Conservation (phyloP, 2,329 filamentous ascomycete species). For the Fusarium fracticaudum region DNA sequence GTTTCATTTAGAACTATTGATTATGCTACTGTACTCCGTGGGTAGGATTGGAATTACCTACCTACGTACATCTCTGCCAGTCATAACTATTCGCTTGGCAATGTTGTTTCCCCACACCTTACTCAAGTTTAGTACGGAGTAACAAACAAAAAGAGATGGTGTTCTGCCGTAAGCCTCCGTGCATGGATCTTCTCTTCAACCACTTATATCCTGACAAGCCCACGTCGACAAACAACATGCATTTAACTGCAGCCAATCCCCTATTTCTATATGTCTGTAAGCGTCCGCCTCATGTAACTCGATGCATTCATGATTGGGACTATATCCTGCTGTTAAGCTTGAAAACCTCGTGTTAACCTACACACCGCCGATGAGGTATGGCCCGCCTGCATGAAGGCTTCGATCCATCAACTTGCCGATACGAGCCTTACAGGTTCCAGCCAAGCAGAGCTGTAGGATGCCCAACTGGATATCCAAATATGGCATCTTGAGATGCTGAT, state of each 20-base stretch:
- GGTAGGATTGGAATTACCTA: neutral
- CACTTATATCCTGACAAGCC: conserved; percentile 24
- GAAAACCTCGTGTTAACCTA: conserved; percentile 28
- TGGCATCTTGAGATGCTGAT: conserved; percentile 19
- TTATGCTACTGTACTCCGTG: neutral
- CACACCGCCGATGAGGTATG: conserved; percentile 31
- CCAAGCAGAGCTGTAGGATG: conserved; percentile 14
- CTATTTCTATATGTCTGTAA: conserved; percentile 12
- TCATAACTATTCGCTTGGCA: neutral
- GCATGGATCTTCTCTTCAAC: conserved; percentile 2
- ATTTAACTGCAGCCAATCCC: conserved; percentile 20
- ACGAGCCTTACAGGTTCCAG: conserved; percentile 27
- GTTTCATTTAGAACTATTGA: conserved; percentile 21
- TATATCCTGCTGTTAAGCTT: conserved; percentile 5
- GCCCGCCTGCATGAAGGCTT: conserved; percentile 17
- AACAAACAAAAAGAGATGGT: conserved; percentile 14
- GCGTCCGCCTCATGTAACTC: conserved; percentile 29
- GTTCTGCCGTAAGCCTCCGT: conserved; percentile 30
- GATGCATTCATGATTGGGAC: conserved; percentile 9
- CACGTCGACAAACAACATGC: neutral
- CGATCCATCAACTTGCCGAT: conserved; percentile 28
- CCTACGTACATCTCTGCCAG: neutral
- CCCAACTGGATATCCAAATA: conserved; percentile 11
- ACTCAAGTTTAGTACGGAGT: neutral
- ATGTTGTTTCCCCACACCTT: neutral